Conservation (phyloP, 805 yeast genomes). For the Yarrowia deformans region DNA sequence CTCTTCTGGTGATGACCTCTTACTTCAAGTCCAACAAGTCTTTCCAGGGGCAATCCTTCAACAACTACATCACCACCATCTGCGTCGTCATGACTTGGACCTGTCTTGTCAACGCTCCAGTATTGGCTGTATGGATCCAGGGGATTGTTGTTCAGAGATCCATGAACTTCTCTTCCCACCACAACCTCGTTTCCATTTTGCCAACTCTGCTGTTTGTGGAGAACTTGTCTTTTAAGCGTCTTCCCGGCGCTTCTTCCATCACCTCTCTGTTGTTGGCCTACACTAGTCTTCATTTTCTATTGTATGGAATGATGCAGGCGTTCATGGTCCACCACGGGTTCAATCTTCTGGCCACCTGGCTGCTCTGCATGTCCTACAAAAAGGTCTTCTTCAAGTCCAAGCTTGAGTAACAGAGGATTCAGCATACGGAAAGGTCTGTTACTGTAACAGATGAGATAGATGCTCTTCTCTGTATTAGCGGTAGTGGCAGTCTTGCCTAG, state of each 20-base stretch:
- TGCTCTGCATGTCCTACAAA: slow-evolving; percentile 35
- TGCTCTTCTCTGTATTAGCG: too few relatives aligned
- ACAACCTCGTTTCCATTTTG: slow-evolving; percentile 75
- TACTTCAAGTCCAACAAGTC: slow-evolving; percentile 5
- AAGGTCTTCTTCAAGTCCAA: neutral
- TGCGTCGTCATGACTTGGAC: slow-evolving; percentile 77
- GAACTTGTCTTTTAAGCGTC: slow-evolving; percentile 57
- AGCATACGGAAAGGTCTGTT: too few relatives aligned
- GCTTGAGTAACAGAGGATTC: neutral
- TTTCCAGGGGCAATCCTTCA: slow-evolving; percentile 47
- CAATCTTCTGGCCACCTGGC: slow-evolving; percentile 58
- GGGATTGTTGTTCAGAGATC: slow-evolving; percentile 78
- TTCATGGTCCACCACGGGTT: slow-evolving; percentile 83
- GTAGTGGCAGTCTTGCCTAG: too few relatives aligned
- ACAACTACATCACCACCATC: slow-evolving; percentile 67
- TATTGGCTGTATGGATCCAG: slow-evolving; percentile 80
- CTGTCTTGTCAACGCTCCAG: slow-evolving; percentile 78
- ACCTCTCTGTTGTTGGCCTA: slow-evolving; percentile 56
- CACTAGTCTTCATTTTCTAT: slow-evolving; percentile 62
- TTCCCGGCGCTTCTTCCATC: slow-evolving; percentile 48
- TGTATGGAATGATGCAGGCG: slow-evolving; percentile 80
- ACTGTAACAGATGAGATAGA: too few relatives aligned
- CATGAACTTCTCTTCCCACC: slow-evolving; percentile 88
- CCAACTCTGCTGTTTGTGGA: slow-evolving; percentile 73
- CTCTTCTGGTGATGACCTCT: slow-evolving; percentile 63